phyloP scores from a whole-genome alignment of 2,329 filamentous ascomycete species.

The Rhynchosporium graminicola region DNA sequence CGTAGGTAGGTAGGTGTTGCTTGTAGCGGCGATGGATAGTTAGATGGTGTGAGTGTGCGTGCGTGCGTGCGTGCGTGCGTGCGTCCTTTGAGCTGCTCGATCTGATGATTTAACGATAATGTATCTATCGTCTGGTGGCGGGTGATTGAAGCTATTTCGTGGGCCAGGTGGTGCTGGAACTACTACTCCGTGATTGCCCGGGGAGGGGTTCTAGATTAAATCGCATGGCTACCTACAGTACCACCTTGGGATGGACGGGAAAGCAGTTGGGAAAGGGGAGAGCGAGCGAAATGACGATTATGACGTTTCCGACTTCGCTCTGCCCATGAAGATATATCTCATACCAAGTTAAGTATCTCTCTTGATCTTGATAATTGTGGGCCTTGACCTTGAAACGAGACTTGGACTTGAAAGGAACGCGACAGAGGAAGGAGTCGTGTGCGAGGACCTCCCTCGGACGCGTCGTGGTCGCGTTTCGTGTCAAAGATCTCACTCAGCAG shows the following conservation, averaged over 20 bases:
- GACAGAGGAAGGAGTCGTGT: constrained; percentile 17
- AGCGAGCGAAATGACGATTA: constrained; percentile 12
- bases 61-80: neutral
- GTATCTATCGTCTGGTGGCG: too few species aligned
- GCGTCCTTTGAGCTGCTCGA: neutral
- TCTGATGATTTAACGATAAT: neutral
- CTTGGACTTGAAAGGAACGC: too few species aligned
- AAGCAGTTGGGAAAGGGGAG: neutral
- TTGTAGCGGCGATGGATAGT: constrained; percentile 2
- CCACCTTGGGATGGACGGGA: neutral
- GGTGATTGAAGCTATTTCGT: neutral
- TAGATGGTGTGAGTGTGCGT: neutral
- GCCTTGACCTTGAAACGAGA: neutral
- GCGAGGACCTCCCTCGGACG: constrained; percentile 4
- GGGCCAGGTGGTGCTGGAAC: neutral
- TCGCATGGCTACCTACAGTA: too few species aligned
- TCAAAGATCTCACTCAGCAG: neutral
- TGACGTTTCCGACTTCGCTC: neutral
- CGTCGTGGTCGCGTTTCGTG: neutral
- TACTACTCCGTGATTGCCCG: neutral
- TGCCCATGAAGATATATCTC: too few species aligned
- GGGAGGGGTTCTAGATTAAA: too few species aligned
- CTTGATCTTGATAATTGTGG: neutral
- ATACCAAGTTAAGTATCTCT: too few species aligned
- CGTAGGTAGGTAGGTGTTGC: neutral